Conservation (phyloP, 441 rosid species). For the Gossypium schwendimanii region DNA sequence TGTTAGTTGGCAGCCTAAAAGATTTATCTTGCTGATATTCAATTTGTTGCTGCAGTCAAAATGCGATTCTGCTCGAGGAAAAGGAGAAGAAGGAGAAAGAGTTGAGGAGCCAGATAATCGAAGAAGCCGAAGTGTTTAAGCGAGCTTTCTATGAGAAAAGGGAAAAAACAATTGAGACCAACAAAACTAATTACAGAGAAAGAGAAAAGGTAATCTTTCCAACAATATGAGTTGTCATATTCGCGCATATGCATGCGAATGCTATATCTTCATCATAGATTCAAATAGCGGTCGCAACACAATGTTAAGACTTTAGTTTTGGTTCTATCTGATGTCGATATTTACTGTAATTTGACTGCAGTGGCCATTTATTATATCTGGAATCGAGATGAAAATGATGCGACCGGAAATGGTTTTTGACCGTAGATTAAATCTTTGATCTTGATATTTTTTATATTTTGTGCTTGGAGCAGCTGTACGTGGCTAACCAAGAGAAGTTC, state of each 20-base stretch:
- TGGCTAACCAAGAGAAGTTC: conserved; percentile 69
- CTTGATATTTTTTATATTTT: conserved; percentile 7
- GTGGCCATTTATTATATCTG: neutral
- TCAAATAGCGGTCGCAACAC: neutral
- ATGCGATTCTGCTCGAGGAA: conserved; percentile 62
- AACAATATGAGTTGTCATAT: neutral
- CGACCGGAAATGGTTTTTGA: neutral
- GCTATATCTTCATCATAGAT: neutral
- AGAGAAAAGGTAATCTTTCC: conserved; percentile 49
- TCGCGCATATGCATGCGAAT: neutral
- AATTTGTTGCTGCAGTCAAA: conserved; percentile 40
- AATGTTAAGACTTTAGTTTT: neutral
- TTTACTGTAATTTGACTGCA: neutral
- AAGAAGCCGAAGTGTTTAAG: conserved; percentile 56
- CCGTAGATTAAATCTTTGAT: neutral
- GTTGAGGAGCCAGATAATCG: conserved; percentile 55
- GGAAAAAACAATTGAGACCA: conserved; percentile 52
- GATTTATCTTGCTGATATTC: neutral
- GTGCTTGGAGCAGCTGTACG: conserved; percentile 38
- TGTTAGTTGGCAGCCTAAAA: neutral
- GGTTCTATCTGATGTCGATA: neutral
- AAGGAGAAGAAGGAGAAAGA: conserved; percentile 73
- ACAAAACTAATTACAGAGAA: conserved; percentile 52
- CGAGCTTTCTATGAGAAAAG: conserved; percentile 61
- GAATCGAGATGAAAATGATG: neutral